phyloP scores from a whole-genome alignment of 306 rosid genomes.

The Arachis stenosperma region DNA sequence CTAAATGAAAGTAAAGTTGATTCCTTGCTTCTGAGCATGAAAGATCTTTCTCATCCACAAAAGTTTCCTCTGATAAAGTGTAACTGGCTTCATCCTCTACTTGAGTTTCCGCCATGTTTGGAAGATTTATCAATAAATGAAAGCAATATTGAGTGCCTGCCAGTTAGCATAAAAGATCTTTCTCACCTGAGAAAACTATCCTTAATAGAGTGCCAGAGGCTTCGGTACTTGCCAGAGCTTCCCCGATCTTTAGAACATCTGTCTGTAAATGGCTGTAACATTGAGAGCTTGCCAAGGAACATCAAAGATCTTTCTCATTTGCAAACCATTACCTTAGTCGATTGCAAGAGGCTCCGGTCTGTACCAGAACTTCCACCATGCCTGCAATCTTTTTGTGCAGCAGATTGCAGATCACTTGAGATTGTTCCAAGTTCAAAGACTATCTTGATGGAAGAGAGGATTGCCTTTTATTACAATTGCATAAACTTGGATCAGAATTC shows the following conservation, averaged over 20 bases:
- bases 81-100: constrained; percentile 23
- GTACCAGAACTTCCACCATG: constrained; percentile 27
- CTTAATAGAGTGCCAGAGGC: constrained; percentile 25
- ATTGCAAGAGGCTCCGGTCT: constrained; percentile 26
- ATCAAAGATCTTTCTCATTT: constrained; percentile 17
- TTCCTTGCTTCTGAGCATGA: constrained; percentile 18
- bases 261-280: constrained; percentile 22
- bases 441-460: constrained; percentile 24
- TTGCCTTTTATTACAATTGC: constrained; percentile 32
- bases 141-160: constrained; percentile 35
- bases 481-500: constrained; percentile 34
- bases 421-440: constrained; percentile 35
- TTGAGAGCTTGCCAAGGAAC: constrained; percentile 32
- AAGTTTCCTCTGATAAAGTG: constrained; percentile 20
- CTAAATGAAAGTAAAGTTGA: constrained; percentile 20
- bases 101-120: constrained; percentile 34
- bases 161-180: constrained; percentile 29
- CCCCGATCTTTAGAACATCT: constrained; percentile 33
- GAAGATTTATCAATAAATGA: constrained; percentile 33
- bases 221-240: constrained; percentile 30
- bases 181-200: constrained; percentile 32
- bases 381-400: constrained; percentile 28
- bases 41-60: constrained; percentile 29
- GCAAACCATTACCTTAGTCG: constrained; percentile 17
- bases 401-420: constrained; percentile 30